These are phyloP conservation scores for Phytophthora crassamura DNA, from an alignment of 352 stramenopile species.

Conservation along the genomic window DNA sequence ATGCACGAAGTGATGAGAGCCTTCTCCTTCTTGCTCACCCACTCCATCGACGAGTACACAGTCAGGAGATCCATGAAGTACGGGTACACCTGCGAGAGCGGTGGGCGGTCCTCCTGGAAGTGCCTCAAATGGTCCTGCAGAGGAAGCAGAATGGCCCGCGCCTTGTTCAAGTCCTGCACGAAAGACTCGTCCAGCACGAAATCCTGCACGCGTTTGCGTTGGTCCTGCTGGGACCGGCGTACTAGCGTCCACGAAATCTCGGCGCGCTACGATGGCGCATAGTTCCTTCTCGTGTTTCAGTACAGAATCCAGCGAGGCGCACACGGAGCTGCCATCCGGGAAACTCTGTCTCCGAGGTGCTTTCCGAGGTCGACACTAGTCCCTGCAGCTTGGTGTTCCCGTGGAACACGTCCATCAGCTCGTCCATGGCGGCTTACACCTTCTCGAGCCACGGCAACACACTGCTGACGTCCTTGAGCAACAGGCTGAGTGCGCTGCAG, in stretches of 20 bases:
- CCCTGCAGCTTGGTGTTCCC: slow-evolving; percentile 55
- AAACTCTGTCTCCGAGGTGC: slow-evolving; percentile 29
- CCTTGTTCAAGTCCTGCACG: slow-evolving; percentile 60
- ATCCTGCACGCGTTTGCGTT: slow-evolving; percentile 61
- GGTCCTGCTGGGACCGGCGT: slow-evolving; percentile 50
- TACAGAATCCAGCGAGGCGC: slow-evolving; percentile 53
- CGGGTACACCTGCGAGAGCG: slow-evolving; percentile 65
- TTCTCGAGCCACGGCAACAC: slow-evolving; percentile 61
- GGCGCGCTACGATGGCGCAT: slow-evolving; percentile 57
- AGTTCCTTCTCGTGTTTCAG: slow-evolving; percentile 61
- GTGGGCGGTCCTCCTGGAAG: slow-evolving; percentile 47
- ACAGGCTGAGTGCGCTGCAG: slow-evolving; percentile 48
- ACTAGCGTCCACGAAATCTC: slow-evolving; percentile 63
- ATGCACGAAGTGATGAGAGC: slow-evolving; percentile 70
- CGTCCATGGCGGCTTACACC: slow-evolving; percentile 42
- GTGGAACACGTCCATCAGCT: slow-evolving; percentile 54
- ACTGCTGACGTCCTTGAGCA: slow-evolving; percentile 59
- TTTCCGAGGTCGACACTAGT: slow-evolving; percentile 17
- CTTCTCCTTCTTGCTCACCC: slow-evolving; percentile 79
- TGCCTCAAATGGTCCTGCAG: slow-evolving; percentile 61
- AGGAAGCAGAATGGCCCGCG: slow-evolving; percentile 60
- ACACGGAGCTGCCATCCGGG: slow-evolving; percentile 36
- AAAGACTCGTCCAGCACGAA: slow-evolving; percentile 74
- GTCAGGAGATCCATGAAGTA: slow-evolving; percentile 56
- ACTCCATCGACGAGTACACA: slow-evolving; percentile 62